Evolutionary conservation across 805 yeast species (phyloP).

Genomic region (Yarrowia sp.): DNA sequence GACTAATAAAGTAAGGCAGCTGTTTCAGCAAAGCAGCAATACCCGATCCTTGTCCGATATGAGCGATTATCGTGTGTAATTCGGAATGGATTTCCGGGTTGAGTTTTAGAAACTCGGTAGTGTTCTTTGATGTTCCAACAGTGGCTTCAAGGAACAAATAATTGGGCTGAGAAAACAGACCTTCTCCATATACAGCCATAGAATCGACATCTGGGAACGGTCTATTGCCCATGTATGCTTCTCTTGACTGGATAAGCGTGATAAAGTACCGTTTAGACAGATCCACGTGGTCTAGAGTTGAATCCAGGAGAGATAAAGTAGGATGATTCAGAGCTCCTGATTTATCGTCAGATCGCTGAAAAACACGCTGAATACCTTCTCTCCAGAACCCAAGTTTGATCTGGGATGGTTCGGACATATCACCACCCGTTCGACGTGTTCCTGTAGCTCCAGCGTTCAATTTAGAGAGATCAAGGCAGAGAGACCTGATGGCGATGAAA

Average conservation of each 20-base stretch:
- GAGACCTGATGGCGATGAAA: constrained; percentile 61
- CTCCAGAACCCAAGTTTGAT: constrained; percentile 75
- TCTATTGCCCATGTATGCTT: constrained; percentile 50
- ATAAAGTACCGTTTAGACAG: constrained; percentile 56
- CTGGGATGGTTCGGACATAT: constrained; percentile 35
- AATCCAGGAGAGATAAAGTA: constrained; percentile 60
- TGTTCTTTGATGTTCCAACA: constrained; percentile 56
- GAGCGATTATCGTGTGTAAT: constrained; percentile 66
- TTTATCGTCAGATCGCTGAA: constrained; percentile 35
- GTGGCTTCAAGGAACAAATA: constrained; percentile 62
- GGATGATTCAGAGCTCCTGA: constrained; percentile 37
- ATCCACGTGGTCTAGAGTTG: constrained; percentile 48
- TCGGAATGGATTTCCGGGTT: constrained; percentile 46
- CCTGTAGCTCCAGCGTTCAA: constrained; percentile 51
- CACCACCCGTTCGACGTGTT: constrained; percentile 35
- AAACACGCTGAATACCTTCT: constrained; percentile 53
- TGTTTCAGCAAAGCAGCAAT: constrained; percentile 65
- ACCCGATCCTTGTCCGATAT: constrained; percentile 78
- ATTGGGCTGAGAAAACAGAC: constrained; percentile 69
- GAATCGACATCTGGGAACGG: constrained; percentile 52
- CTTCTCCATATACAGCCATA: constrained; percentile 77
- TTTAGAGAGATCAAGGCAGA: constrained; percentile 53
- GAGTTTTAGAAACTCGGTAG: constrained; percentile 48
- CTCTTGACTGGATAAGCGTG: constrained; percentile 59
- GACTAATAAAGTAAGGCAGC: constrained; percentile 53